phyloP scores from a whole-genome alignment of 1,139 yeast species.

The Insectozyma bohioensis region DNA sequence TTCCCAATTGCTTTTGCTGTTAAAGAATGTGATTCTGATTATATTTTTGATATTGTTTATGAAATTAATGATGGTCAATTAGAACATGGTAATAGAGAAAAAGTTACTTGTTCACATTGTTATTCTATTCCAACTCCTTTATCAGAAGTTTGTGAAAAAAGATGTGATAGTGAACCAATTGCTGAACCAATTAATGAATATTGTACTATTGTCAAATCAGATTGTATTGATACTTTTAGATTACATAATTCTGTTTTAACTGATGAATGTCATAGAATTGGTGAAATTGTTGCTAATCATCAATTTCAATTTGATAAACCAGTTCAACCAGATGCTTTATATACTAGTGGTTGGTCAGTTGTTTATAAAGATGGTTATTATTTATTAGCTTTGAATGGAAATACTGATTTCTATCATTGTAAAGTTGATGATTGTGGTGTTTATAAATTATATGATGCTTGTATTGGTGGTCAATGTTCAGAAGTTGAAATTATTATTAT shows the following conservation, averaged over 20 bases:
- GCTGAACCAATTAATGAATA: no score
- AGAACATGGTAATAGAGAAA: no score
- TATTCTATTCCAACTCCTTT: no score
- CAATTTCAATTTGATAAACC: slow-evolving; percentile 49
- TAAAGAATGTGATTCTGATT: no score
- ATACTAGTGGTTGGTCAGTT: slow-evolving; percentile 17
- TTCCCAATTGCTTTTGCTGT: no score
- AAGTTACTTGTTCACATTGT: no score
- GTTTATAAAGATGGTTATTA: slow-evolving; percentile 22
- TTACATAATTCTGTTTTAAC: slow-evolving; percentile 47
- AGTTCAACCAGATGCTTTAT: slow-evolving; percentile 10
- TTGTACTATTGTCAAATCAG: no score
- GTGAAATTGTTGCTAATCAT: slow-evolving; percentile 39
- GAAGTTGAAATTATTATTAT: slow-evolving; percentile 6
- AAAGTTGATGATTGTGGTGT: slow-evolving; percentile 33
- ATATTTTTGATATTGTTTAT: no score
- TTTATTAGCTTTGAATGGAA: slow-evolving; percentile 9
- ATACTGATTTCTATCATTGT: slow-evolving; percentile 30
- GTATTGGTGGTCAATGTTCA: slow-evolving; percentile 19
- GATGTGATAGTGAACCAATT: no score
- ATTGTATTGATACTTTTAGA: no score
- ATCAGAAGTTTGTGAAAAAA: no score
- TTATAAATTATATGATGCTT: slow-evolving; percentile 8
- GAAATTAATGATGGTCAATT: no score
- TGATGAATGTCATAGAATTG: slow-evolving; percentile 6